A percentile compares a stretch with the other conserved stretches of the same genome.
Evolutionary conservation across 148 eudicot species (phyloP).

Genomic region (Camellia lanceoleosa): DNA sequence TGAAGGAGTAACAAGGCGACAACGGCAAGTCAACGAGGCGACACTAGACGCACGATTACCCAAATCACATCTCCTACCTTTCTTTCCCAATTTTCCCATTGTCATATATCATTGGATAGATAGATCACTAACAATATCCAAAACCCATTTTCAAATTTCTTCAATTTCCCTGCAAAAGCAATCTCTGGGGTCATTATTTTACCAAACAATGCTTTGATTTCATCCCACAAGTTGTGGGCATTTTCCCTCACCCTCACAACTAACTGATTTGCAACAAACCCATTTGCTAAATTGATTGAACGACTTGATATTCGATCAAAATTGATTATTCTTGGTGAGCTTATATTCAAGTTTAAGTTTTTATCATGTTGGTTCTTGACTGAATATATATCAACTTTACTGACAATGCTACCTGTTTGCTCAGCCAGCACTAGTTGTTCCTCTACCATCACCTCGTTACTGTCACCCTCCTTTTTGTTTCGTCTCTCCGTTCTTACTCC

Average conservation of each 20-base stretch:
- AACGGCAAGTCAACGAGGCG: too few species aligned
- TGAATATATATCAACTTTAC: background rate
- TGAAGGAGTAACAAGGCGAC: too few species aligned
- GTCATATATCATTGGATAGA: background rate
- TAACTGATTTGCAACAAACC: background rate
- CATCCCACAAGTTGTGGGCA: background rate
- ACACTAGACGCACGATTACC: background rate
- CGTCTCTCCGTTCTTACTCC: too few species aligned
- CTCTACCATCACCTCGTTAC: background rate
- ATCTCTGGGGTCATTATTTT: background rate
- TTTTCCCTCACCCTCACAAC: too few species aligned
- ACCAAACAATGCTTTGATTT: background rate
- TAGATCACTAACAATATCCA: background rate
- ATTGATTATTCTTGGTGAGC: conserved; percentile 1
- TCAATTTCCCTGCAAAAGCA: background rate
- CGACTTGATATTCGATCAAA: background rate
- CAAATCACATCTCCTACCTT: background rate
- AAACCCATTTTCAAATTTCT: conserved; percentile 11
- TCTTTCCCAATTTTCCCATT: background rate
- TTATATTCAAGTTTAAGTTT: too few species aligned
- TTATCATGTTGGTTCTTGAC: background rate
- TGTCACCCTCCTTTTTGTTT: too few species aligned
- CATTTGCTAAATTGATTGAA: conserved; percentile 6
- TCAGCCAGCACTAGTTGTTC: conserved; percentile 53
- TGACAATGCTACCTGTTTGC: conserved; percentile 59